Evolutionary conservation across 2,329 filamentous ascomycete genomes (phyloP), one percentile per base, ranked within the genome.

Genomic region (Alternaria arborescens): DNA sequence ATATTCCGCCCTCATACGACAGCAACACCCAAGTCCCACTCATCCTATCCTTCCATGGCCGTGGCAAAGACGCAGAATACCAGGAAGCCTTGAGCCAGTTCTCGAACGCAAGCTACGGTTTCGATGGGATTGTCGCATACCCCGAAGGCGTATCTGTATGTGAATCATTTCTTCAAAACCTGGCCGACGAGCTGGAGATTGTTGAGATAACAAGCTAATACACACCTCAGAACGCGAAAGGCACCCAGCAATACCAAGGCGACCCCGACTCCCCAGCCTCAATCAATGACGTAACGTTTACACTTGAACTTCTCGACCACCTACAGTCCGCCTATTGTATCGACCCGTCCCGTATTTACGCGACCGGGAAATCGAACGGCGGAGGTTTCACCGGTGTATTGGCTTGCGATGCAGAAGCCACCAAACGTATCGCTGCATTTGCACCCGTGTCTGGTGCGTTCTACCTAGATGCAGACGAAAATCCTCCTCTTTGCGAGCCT

Each of bases 321-420:
- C 64, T 85, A 11, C 68, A 78, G 53, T 59, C 70, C 10, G 68
- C 69, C 4, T 82, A 82, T 68, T 85, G 83, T 69, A 77, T 86
- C 62, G 80, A 85, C 60, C 61, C 72, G 2, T 66, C 68, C 5
- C 79, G 78, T 8, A 74, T 85, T 43, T 85, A 84, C 61, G 79
- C 79, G 12, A 78, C 79, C 1, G 83, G 83, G 46, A 86, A 87
- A 66, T 86, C 80, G 65, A 86, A 87, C 48, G 86, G 85, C 6
- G 86, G 83, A 2, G 85, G 81, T 11, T 83, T 84, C 43, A 81
- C 83, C 24, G 80, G 79, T 22, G 67, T 80, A 1, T 78, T 85
- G 5, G 83, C 84, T 4, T 86, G 83, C 70, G 76, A 82, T 32
- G 67, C 79, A 3, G 72, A 73, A 8, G 75, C 79, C 4, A 81